Evolutionary conservation across 2,329 filamentous ascomycete species (phyloP).

Genomic region (Diaporthe eres): DNA sequence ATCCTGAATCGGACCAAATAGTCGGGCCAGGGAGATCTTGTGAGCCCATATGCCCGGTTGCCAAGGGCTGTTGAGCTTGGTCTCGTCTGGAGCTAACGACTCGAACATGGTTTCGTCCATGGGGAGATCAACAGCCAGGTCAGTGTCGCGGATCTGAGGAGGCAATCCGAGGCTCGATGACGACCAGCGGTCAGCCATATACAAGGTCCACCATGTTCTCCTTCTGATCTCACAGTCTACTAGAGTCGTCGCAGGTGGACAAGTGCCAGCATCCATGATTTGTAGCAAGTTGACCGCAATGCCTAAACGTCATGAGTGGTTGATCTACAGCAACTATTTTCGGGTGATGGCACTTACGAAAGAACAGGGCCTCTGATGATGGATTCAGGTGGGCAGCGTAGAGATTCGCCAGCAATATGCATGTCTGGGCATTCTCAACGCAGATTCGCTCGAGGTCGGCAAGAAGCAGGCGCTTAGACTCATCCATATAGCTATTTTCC

Average conservation of each 20-base stretch:
- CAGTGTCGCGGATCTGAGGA: background rate
- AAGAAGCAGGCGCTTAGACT: background rate
- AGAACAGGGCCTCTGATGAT: slow-evolving; percentile 10
- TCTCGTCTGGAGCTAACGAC: background rate
- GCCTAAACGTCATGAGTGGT: background rate
- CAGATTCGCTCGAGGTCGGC: background rate
- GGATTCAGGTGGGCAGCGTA: slow-evolving; percentile 18
- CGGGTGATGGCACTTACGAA: background rate
- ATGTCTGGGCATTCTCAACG: slow-evolving; percentile 6
- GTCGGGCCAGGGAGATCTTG: background rate
- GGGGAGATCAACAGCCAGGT: slow-evolving; percentile 11
- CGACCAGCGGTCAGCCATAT: slow-evolving; percentile 17
- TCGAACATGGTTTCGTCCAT: slow-evolving; percentile 19
- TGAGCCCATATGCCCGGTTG: slow-evolving; percentile 11
- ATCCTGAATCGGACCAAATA: slow-evolving; percentile 1
- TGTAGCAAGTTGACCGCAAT: background rate
- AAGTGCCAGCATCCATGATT: background rate
- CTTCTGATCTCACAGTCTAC: background rate
- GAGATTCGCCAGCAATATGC: slow-evolving; percentile 7
- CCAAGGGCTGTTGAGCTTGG: background rate
- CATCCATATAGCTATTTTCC: background rate
- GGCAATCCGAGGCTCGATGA: slow-evolving; percentile 3
- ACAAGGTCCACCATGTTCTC: slow-evolving; percentile 17
- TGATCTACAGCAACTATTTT: background rate
- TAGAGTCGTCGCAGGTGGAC: background rate